Evolutionary conservation across 768 basidiomycete species (phyloP), one percentile per base, ranked within the genome.

Genomic region (Termitomyces sp.): DNA sequence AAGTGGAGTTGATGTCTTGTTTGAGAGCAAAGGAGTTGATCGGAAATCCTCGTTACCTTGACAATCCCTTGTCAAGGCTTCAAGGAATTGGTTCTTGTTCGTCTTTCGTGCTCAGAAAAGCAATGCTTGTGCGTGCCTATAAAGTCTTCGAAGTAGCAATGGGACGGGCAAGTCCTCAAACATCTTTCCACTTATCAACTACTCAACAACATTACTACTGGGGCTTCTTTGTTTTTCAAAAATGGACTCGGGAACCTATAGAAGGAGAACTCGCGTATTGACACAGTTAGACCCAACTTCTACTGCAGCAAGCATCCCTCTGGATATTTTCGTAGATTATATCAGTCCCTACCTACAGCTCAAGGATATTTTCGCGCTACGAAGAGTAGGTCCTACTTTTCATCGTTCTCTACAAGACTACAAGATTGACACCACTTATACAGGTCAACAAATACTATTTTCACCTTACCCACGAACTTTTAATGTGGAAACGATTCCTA

Each of bases 401-500:
- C 11, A n/a, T 40, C 38, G n/a, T 19, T 19, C n/a, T 40, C 6
- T n/a, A 10, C 15, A n/a, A n/a, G 15, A 45, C 6, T n/a, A 10
- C 15, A n/a, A n/a, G 15, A 45, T 9, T 45, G 21, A 47, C 19
- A 32, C 11, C 38, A 56, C 5, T 12, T 15, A 10, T 48, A 3
- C 55, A 86, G 87, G 80, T 82, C 28, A 81, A 76, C 71, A 83
- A 76, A 60, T 63, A 76, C 3, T 82, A 83, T 60, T 86, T 79
- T 62, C 66, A 82, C 26, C 73, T 88, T 56, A 86, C 84, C 0
- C 83, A 87, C 54, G 80, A 87, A 59, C 79, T 85, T 15, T 69
- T 80, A 46, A 81, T 88, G 35, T 89, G 87, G 87, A 85, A 83
- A 65, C 79, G 79, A n/a, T 80, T 85, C 57, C 70, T 88, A 56